Evolutionary conservation across 2,329 filamentous ascomycete species (phyloP).

Genomic region (Fusarium redolens): DNA sequence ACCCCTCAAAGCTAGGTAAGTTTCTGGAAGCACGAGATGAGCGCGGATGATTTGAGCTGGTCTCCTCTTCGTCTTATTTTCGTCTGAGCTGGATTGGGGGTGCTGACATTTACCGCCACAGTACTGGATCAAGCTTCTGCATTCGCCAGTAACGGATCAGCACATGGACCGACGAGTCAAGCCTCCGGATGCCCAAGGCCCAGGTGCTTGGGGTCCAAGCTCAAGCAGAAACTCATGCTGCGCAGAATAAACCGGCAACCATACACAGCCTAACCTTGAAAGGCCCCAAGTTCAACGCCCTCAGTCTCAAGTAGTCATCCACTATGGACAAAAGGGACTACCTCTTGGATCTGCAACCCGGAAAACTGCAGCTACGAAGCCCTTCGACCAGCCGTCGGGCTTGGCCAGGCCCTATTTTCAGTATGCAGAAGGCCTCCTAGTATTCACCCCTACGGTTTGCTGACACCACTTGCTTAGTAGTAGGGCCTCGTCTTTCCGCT

Average conservation of each 20-base stretch:
- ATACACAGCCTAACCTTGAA: background rate
- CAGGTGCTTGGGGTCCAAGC: background rate
- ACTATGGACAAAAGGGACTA: background rate
- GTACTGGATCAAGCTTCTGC: background rate
- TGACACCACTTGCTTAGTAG: background rate
- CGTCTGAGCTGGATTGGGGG: background rate
- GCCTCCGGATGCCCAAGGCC: background rate
- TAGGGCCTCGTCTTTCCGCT: background rate
- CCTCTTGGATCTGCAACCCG: background rate
- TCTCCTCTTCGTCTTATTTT: background rate
- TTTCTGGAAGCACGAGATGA: background rate
- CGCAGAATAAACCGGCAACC: too few species aligned
- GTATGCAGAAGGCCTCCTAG: background rate
- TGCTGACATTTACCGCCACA: background rate
- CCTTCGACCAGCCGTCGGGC: background rate
- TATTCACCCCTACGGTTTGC: background rate
- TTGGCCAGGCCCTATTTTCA: background rate
- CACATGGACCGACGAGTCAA: background rate
- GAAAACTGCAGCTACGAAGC: background rate
- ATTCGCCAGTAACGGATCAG: background rate
- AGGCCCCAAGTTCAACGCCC: background rate
- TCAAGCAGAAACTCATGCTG: background rate
- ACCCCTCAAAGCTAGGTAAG: background rate
- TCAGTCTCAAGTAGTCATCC: background rate
- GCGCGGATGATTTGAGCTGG: background rate